phyloP scores from a whole-genome alignment of 192 early-diverging fungal genomes.

The Backusella macrospora region DNA sequence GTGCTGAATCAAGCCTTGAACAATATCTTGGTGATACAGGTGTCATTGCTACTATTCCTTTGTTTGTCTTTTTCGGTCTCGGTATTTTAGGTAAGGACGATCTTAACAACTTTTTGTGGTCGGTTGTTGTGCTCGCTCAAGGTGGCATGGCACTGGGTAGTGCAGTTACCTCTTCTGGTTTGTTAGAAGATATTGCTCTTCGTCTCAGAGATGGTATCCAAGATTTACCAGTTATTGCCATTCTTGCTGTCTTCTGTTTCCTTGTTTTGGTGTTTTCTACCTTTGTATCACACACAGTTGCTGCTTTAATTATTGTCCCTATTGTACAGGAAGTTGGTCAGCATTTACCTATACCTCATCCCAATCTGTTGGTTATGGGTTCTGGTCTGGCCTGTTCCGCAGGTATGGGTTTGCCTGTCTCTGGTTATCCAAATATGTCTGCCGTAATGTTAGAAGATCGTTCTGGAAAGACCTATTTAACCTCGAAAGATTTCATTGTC shows the following conservation, averaged over 20 bases:
- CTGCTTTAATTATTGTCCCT: slow-evolving; percentile 75
- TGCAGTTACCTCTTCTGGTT: slow-evolving; percentile 70
- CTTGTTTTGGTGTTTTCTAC: slow-evolving; percentile 70
- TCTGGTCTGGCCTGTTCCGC: slow-evolving; percentile 53
- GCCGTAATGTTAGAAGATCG: slow-evolving; percentile 69
- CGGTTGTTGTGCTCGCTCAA: slow-evolving; percentile 67
- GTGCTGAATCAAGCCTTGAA: slow-evolving; percentile 61
- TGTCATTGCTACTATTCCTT: slow-evolving; percentile 68
- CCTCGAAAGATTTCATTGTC: slow-evolving; percentile 65
- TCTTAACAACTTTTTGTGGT: slow-evolving; percentile 68
- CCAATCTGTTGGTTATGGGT: slow-evolving; percentile 73
- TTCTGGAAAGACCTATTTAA: slow-evolving; percentile 66
- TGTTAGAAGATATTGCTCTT: slow-evolving; percentile 64
- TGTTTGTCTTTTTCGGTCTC: slow-evolving; percentile 74
- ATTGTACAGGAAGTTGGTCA: slow-evolving; percentile 72
- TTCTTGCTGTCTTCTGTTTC: slow-evolving; percentile 59
- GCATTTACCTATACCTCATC: slow-evolving; percentile 65
- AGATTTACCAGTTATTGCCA: slow-evolving; percentile 52
- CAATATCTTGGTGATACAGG: slow-evolving; percentile 71
- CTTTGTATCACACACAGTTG: slow-evolving; percentile 82
- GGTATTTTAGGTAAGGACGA: slow-evolving; percentile 76
- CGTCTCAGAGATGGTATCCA: slow-evolving; percentile 56
- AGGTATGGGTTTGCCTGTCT: slow-evolving; percentile 63
- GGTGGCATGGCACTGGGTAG: slow-evolving; percentile 78
- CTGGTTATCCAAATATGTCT: slow-evolving; percentile 80